These are phyloP conservation scores for Dendrobium nobile DNA, from an alignment of 106 monocot species.

Conservation along the genomic window DNA sequence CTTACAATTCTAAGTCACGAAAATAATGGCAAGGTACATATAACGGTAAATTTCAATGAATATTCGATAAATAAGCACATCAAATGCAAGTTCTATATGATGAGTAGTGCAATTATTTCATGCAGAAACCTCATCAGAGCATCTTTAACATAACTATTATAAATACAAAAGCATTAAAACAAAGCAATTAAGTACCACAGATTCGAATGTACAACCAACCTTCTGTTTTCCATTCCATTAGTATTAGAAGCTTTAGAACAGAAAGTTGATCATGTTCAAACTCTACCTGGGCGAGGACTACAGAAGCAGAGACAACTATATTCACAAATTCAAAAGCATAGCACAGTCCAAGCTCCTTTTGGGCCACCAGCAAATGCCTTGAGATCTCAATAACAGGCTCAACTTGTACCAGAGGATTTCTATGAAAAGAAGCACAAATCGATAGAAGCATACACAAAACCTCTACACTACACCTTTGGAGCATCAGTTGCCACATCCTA, in stretches of 20 bases:
- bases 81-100: too few species aligned
- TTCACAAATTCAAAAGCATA: conserved; percentile 45
- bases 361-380: conserved; percentile 39
- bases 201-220: conserved; percentile 24
- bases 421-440: conserved; percentile 22
- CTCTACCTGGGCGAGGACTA: conserved; percentile 49
- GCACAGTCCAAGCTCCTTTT: conserved; percentile 49
- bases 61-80: not conserved
- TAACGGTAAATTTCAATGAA: not conserved
- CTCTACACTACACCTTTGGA: conserved; percentile 33
- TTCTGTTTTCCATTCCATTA: conserved; percentile 69
- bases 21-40: not conserved
- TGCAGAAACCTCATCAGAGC: not conserved
- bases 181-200: not conserved
- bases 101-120: not conserved
- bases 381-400: conserved; percentile 33
- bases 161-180: not conserved
- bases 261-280: conserved; percentile 86
- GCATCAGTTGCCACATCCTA: conserved; percentile 23
- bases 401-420: conserved; percentile 20
- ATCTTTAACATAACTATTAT: not conserved
- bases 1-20: not conserved
- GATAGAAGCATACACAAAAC: conserved; percentile 55
- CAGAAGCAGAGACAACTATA: conserved; percentile 36
- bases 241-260: conserved; percentile 55